phyloP scores from a whole-genome alignment of 352 stramenopile species.

The Globisporangium cystogenes region DNA sequence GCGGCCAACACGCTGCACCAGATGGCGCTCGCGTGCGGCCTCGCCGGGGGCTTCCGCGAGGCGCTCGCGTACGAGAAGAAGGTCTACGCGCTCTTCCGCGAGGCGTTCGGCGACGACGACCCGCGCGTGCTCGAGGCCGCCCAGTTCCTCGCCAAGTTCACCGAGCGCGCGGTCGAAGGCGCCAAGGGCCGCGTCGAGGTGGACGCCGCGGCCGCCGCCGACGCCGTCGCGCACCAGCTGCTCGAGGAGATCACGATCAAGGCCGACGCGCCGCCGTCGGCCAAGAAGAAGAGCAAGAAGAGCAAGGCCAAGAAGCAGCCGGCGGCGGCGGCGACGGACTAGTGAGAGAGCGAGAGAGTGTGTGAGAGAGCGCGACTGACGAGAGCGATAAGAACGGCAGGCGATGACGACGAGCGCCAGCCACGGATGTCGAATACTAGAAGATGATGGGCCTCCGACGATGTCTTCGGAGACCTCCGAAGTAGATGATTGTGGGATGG shows the following conservation, averaged over 20 bases:
- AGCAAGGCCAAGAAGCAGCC: conserved; percentile 54
- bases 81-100: conserved; percentile 77
- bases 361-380: not conserved
- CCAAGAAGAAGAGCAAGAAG: conserved; percentile 47
- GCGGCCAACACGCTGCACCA: conserved; percentile 85
- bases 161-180: conserved; percentile 82
- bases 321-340: conserved; percentile 13
- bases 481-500: too few relatives aligned
- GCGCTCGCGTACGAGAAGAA: conserved; percentile 89
- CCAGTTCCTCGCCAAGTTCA: conserved; percentile 86
- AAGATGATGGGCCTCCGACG: too few relatives aligned
- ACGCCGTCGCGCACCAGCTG: conserved; percentile 73
- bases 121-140: conserved; percentile 71
- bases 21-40: conserved; percentile 77
- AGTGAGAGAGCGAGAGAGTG: too few relatives aligned
- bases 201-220: conserved; percentile 65
- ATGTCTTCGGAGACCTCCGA: too few relatives aligned
- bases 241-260: conserved; percentile 77
- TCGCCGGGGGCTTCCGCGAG: conserved; percentile 79
- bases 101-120: conserved; percentile 78
- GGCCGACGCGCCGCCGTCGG: conserved; percentile 22
- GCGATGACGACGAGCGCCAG: too few relatives aligned
- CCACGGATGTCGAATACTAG: too few relatives aligned
- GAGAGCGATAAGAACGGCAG: too few relatives aligned
- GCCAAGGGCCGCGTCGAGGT: conserved; percentile 76